phyloP scores from a whole-genome alignment of 1,284 basidiomycete genomes.

The Marasmius sp. region DNA sequence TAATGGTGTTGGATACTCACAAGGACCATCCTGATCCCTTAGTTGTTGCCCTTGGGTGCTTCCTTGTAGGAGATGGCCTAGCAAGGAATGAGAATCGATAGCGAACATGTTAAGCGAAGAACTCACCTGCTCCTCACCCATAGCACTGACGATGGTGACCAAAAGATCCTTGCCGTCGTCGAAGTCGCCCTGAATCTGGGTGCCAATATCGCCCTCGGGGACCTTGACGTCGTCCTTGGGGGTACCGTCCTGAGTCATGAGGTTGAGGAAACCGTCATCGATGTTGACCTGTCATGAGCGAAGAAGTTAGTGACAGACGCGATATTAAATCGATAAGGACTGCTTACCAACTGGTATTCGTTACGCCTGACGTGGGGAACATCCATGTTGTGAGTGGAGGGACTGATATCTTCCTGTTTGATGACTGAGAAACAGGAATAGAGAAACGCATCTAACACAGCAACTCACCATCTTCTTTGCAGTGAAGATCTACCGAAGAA shows the following conservation, averaged over 20 bases:
- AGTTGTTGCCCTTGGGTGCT: constrained; percentile 65
- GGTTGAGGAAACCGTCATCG: constrained; percentile 92
- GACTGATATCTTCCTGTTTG: constrained; percentile 92
- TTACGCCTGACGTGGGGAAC: constrained; percentile 92
- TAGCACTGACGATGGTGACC: constrained; percentile 89
- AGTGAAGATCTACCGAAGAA: constrained; percentile 81
- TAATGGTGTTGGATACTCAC: neutral
- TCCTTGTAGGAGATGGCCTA: constrained; percentile 86
- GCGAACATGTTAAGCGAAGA: neutral
- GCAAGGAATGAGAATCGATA: constrained; percentile 4
- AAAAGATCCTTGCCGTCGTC: constrained; percentile 88
- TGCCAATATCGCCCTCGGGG: constrained; percentile 86
- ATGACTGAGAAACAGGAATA: constrained; percentile 9
- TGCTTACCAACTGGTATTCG: constrained; percentile 88
- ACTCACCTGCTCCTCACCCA: constrained; percentile 85
- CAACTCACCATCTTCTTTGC: constrained; percentile 81
- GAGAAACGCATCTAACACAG: neutral
- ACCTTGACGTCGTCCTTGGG: constrained; percentile 96
- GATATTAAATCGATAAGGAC: neutral
- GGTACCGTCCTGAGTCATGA: constrained; percentile 84
- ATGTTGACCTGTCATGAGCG: constrained; percentile 65
- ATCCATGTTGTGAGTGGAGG: constrained; percentile 99
- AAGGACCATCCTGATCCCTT: constrained; percentile 25
- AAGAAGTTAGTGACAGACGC: constrained; percentile 12
- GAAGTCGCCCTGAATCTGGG: constrained; percentile 72